Percentiles rank a stretch among this genome's conserved stretches.
These are phyloP conservation scores for Danielia oregonensis DNA, from an alignment of 805 yeast genomes.

Conservation along the genomic window DNA sequence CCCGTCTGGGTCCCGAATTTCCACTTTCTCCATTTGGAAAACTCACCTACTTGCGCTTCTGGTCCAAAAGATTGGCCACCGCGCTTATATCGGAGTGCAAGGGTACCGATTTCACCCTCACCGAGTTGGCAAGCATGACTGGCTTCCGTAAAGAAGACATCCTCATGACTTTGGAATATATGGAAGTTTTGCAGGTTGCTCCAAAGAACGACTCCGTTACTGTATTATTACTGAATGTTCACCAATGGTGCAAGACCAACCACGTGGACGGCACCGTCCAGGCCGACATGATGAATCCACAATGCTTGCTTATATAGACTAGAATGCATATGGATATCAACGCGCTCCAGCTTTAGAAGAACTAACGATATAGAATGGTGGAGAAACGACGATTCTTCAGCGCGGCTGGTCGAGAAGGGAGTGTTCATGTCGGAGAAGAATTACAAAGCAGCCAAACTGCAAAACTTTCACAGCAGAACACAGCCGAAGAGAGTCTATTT, in stretches of 20 bases:
- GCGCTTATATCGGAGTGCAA: conserved; percentile 14
- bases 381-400: too few species aligned
- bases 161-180: conserved; percentile 52
- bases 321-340: neutral
- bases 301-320: conserved; percentile 22
- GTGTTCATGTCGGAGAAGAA: too few species aligned
- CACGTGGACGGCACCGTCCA: conserved; percentile 23
- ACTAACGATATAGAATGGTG: too few species aligned
- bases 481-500: too few species aligned
- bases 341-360: too few species aligned
- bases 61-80: conserved; percentile 52
- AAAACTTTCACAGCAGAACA: too few species aligned
- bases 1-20: conserved; percentile 83
- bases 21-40: conserved; percentile 85
- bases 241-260: conserved; percentile 27
- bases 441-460: too few species aligned
- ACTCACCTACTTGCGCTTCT: conserved; percentile 65
- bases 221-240: conserved; percentile 19
- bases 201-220: conserved; percentile 7
- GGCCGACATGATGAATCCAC: conserved; percentile 26
- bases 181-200: conserved; percentile 33
- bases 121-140: conserved; percentile 50
- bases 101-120: conserved; percentile 28
- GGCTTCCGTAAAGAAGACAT: conserved; percentile 66
- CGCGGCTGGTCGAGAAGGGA: too few species aligned